These are phyloP conservation scores for Thymus quinquecostatus DNA, from an alignment of 257 asterid species.

Conservation along the genomic window DNA sequence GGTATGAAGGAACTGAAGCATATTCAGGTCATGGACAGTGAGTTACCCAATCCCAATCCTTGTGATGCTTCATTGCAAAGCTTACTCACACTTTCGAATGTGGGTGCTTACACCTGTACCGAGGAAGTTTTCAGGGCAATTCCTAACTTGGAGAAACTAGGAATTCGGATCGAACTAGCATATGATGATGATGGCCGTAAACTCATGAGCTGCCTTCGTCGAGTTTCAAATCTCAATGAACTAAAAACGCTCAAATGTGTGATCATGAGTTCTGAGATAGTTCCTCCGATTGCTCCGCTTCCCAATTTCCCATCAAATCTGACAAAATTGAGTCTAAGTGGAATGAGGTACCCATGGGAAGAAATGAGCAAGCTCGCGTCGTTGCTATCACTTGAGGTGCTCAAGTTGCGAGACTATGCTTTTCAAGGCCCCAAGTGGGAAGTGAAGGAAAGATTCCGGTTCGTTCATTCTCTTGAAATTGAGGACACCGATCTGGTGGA, in stretches of 20 bases:
- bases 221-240: neutral
- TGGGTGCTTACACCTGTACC: slow-evolving; percentile 10
- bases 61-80: neutral
- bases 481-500: slow-evolving; percentile 14
- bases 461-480: neutral
- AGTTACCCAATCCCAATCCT: slow-evolving; percentile 13
- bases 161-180: slow-evolving; percentile 10
- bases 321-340: slow-evolving; percentile 10
- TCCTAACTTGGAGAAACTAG: slow-evolving; percentile 16
- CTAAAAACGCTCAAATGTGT: slow-evolving; percentile 20
- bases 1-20: slow-evolving; percentile 29
- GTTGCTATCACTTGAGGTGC: slow-evolving; percentile 18
- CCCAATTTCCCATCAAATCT: neutral
- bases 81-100: slow-evolving; percentile 12
- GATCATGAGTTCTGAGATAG: neutral
- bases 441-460: neutral
- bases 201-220: neutral
- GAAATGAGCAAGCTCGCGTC: neutral
- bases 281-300: neutral
- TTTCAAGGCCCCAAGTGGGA: slow-evolving; percentile 25
- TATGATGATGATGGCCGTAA: neutral
- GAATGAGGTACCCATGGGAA: slow-evolving; percentile 24
- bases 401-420: slow-evolving; percentile 24
- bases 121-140: neutral
- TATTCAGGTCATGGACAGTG: neutral